Conservation (phyloP, 192 early-diverging fungal species). For the Entomortierella beljakovae region DNA sequence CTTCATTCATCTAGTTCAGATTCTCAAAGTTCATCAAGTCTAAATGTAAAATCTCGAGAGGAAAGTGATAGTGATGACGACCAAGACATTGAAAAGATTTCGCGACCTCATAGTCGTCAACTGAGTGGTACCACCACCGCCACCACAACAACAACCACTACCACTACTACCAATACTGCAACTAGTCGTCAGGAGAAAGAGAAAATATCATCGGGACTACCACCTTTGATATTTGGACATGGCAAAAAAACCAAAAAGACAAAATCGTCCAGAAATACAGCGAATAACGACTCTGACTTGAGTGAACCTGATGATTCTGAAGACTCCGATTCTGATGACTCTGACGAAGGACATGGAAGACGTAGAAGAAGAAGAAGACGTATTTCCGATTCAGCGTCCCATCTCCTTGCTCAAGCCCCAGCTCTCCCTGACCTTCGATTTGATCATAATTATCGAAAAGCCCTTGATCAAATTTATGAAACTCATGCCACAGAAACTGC, state of each 20-base stretch:
- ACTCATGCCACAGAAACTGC: constrained; percentile 26
- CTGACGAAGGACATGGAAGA: neutral
- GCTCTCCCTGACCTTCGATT: constrained; percentile 43
- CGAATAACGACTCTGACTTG: constrained; percentile 9
- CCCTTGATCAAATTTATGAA: constrained; percentile 45
- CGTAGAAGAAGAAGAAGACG: constrained; percentile 12
- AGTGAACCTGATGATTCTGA: constrained; percentile 9
- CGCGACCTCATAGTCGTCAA: constrained; percentile 29
- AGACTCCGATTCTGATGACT: neutral
- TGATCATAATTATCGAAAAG: constrained; percentile 45
- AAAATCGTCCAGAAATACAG: neutral
- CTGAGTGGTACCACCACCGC: neutral
- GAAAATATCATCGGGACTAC: neutral
- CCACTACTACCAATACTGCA: too few species aligned
- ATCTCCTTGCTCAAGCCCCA: constrained; percentile 39
- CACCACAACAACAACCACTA: too few species aligned
- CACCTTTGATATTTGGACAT: constrained; percentile 4
- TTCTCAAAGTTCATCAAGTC: neutral
- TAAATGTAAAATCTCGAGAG: too few species aligned
- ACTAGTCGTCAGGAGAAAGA: neutral
- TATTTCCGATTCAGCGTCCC: constrained; percentile 33
- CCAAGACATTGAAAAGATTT: neutral
- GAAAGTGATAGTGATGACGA: neutral
- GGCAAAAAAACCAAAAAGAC: neutral
- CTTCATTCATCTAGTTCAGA: neutral